Conservation (phyloP, 306 rosid species). For the Vicia faba region DNA sequence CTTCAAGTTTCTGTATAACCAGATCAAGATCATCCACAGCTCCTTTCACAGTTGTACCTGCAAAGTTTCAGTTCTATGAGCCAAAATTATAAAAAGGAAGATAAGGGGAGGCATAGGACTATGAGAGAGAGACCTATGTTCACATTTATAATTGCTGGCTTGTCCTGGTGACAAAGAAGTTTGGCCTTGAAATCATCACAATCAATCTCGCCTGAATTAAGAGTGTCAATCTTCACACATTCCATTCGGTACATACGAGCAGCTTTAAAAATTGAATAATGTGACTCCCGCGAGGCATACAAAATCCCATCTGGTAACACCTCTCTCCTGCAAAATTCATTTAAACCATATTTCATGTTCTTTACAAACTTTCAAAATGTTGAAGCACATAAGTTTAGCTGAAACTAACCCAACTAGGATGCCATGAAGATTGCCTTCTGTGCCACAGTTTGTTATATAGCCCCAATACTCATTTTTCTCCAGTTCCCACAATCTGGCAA, state of each 20-base stretch:
- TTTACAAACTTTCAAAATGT: conserved; percentile 17
- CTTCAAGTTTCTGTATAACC: conserved; percentile 58
- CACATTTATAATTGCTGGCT: conserved; percentile 62
- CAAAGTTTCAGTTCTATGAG: conserved; percentile 16
- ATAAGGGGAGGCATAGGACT: background rate
- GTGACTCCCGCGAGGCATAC: conserved; percentile 58
- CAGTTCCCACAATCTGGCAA: conserved; percentile 92
- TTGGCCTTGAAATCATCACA: conserved; percentile 55
- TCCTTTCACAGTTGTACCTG: conserved; percentile 67
- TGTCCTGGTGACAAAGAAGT: conserved; percentile 53
- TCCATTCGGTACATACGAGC: conserved; percentile 63
- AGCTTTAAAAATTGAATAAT: conserved; percentile 56
- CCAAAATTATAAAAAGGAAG: conserved; percentile 25
- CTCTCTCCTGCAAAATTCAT: conserved; percentile 51
- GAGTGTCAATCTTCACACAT: conserved; percentile 50
- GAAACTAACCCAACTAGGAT: conserved; percentile 53
- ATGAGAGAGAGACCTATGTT: conserved; percentile 44
- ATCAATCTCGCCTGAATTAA: conserved; percentile 58
- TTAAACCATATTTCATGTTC: conserved; percentile 30
- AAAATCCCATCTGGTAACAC: conserved; percentile 60
- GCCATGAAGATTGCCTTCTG: conserved; percentile 99
- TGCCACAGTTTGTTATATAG: conserved; percentile 97
- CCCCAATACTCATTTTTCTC: conserved; percentile 97
- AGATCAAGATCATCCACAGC: conserved; percentile 68
- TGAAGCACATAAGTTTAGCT: conserved; percentile 16